These are phyloP conservation scores for Phytophthora litchii DNA, from an alignment of 352 stramenopile species.

Conservation along the genomic window DNA sequence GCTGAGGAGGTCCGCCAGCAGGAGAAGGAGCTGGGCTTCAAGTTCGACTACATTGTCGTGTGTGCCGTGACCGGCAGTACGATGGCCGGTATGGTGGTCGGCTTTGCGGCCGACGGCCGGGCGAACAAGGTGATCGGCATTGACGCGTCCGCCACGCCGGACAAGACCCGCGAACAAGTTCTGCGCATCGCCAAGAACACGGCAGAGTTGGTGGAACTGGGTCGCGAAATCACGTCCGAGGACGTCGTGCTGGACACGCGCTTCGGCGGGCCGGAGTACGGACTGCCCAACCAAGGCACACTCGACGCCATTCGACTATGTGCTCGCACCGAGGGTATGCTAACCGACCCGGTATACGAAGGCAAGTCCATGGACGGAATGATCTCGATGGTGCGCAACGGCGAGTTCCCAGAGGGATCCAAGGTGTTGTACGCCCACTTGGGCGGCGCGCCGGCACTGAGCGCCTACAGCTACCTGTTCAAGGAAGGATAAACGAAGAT, in stretches of 20 bases:
- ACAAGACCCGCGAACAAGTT: slow-evolving; percentile 43
- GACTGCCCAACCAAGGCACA: slow-evolving; percentile 39
- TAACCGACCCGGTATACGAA: slow-evolving; percentile 47
- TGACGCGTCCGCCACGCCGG: slow-evolving; percentile 38
- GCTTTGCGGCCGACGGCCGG: slow-evolving; percentile 37
- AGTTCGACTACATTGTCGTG: slow-evolving; percentile 46
- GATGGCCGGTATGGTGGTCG: slow-evolving; percentile 46
- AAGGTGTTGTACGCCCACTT: slow-evolving; percentile 43
- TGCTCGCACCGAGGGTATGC: slow-evolving; percentile 39
- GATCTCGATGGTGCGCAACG: slow-evolving; percentile 44
- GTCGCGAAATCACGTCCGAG: slow-evolving; percentile 33
- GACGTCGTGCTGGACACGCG: slow-evolving; percentile 42
- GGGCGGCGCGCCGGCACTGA: slow-evolving; percentile 36
- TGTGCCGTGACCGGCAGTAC: slow-evolving; percentile 45
- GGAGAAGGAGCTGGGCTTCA: slow-evolving; percentile 43
- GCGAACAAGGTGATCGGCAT: slow-evolving; percentile 49
- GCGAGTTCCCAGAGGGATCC: slow-evolving; percentile 40
- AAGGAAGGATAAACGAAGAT: slow-evolving; percentile 30
- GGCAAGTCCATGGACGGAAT: slow-evolving; percentile 48
- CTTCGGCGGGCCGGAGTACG: slow-evolving; percentile 40
- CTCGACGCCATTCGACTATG: slow-evolving; percentile 43
- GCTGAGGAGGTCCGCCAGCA: slow-evolving; percentile 40
- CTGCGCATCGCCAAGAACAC: slow-evolving; percentile 43
- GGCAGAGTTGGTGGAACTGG: slow-evolving; percentile 37
- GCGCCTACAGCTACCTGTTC: slow-evolving; percentile 47